Evolutionary conservation across 2,329 filamentous ascomycete genomes (phyloP).

Genomic region (Alternaria metachromatica): DNA sequence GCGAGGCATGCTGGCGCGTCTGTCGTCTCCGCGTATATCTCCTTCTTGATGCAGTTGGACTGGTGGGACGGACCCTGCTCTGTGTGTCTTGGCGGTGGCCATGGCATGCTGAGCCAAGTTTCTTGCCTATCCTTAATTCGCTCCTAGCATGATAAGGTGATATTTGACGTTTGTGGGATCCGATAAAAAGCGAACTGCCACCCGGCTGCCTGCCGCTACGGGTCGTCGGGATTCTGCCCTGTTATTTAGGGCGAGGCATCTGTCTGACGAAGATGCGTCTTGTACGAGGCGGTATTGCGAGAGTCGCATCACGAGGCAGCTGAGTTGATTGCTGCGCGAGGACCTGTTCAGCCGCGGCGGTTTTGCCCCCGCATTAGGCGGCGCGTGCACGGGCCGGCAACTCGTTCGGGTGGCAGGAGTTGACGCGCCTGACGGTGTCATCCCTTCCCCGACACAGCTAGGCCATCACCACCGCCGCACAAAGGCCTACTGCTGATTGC

Average conservation of each 20-base stretch:
- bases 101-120: slow-evolving; percentile 23
- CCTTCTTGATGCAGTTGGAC: slow-evolving; percentile 27
- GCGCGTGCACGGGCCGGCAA: slow-evolving; percentile 3
- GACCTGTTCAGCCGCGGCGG: slow-evolving; percentile 2
- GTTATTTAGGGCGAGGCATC: background rate
- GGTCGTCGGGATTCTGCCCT: background rate
- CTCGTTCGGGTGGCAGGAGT: slow-evolving; percentile 1
- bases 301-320: background rate
- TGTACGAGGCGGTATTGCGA: background rate
- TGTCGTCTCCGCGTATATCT: slow-evolving; percentile 24
- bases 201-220: background rate
- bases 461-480: background rate
- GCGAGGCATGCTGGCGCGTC: slow-evolving; percentile 15
- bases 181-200: slow-evolving; percentile 10
- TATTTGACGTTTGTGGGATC: slow-evolving; percentile 15
- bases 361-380: slow-evolving; percentile 6
- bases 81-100: slow-evolving; percentile 21
- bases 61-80: slow-evolving; percentile 17
- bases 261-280: background rate
- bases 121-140: slow-evolving; percentile 16
- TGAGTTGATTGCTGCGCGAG: background rate
- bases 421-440: background rate
- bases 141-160: slow-evolving; percentile 16
- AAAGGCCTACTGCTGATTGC: background rate
- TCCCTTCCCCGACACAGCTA: slow-evolving; percentile 1